Conservation (phyloP, 78 protist genomes). For the Tieghemostelium lacteum region DNA sequence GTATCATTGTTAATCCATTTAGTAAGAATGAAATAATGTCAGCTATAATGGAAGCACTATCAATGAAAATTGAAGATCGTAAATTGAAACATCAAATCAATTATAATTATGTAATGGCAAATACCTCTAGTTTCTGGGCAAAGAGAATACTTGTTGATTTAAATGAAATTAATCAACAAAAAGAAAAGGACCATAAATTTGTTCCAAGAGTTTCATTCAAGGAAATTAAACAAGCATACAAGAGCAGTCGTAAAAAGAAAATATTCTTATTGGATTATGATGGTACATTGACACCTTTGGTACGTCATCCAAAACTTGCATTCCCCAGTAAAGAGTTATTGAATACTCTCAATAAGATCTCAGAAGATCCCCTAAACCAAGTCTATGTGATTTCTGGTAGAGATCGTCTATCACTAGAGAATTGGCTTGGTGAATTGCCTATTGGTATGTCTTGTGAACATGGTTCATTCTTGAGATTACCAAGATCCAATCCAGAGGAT, state of each 20-base stretch:
- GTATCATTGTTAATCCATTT: constrained; percentile 80
- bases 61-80: constrained; percentile 35
- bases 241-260: not conserved
- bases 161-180: not conserved
- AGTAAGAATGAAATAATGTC: constrained; percentile 27
- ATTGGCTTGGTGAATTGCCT: constrained; percentile 72
- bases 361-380: constrained; percentile 20
- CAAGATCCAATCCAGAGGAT: constrained; percentile 40
- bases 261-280: constrained; percentile 81
- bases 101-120: constrained; percentile 59
- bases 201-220: not conserved
- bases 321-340: constrained; percentile 56
- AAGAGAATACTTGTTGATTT: constrained; percentile 34
- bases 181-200: not conserved
- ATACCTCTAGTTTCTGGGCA: constrained; percentile 52
- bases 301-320: constrained; percentile 70
- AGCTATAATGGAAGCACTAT: constrained; percentile 55
- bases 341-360: not conserved
- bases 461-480: constrained; percentile 44
- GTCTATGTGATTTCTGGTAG: constrained; percentile 77
- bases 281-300: constrained; percentile 85
- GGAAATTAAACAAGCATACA: not conserved
- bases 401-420: constrained; percentile 49
- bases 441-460: constrained; percentile 79
- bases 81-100: constrained; percentile 32